Evolutionary conservation across 306 rosid species (phyloP), one percentile per base, ranked within the genome.

Genomic region (Cicer bijugum): DNA sequence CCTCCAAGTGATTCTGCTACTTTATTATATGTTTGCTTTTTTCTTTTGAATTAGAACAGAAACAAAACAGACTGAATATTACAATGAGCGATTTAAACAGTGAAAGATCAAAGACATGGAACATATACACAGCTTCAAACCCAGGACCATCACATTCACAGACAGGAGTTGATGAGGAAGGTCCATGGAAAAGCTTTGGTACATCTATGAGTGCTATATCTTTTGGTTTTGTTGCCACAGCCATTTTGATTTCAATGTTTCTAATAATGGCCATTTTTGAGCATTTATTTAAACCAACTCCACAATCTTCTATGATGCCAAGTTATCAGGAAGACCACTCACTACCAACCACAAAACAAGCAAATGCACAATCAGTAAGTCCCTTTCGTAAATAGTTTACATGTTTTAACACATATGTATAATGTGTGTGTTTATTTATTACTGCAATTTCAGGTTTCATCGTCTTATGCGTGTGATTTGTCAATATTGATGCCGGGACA

Each of bases 401-500:
- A 10, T 6, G 9, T 58, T 56, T 4, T 9, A 19, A 52, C 23
- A 56, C 62, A 9, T 58, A 11, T 11, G 10, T 28, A 28, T 15
- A 61, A 19, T 40, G 38, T 48, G 5, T 63, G 6, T 69, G 28
- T 75, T 39, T 71, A 65, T 55, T 7, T 63, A 12, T 35, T 7
- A 19, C n/a, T 10, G 14, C 14, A 28, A 28, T 58, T 64, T 40
- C 88, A 92, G 98, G 91, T 86, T 67, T 12, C 82, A 61, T 47
- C 81, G 50, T 77, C 83, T 12, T 88, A 82, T 78, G 91, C 87
- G 8, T 67, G 82, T 5, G 97, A 92, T 81, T 82, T 90, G 52
- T 86, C 95, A 58, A 96, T 93, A 4, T 59, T 93, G 88, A 93
- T 93, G 98, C 98, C 98, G 23, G 98, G 98, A 23, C 91, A 90